Evolutionary conservation across 2,329 filamentous ascomycete genomes (phyloP).

Genomic region (Herpomyces periplanetae): DNA sequence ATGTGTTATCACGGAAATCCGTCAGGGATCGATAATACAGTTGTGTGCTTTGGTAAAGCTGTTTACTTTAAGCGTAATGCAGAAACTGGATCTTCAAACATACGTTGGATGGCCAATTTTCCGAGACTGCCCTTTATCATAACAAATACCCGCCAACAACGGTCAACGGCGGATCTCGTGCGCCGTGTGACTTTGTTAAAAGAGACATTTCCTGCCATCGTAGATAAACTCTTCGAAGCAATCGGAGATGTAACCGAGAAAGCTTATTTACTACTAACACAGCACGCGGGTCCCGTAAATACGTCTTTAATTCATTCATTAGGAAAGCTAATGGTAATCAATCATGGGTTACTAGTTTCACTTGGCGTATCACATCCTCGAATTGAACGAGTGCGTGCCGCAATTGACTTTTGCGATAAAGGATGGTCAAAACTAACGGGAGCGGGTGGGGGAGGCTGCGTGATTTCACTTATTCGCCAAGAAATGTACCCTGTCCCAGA

Average conservation of each 20-base stretch:
- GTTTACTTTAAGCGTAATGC: conserved; percentile 55
- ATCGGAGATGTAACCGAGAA: conserved; percentile 30
- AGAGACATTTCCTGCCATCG: conserved; percentile 28
- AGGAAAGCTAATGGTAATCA: conserved; percentile 62
- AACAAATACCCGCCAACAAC: conserved; percentile 53
- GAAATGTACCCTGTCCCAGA: too few species aligned
- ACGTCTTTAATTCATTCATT: conserved; percentile 25
- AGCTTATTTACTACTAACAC: conserved; percentile 14
- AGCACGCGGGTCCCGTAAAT: conserved; percentile 17
- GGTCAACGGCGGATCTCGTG: conserved; percentile 52
- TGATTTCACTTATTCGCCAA: too few species aligned
- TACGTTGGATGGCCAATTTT: conserved; percentile 43
- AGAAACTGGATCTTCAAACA: conserved; percentile 31
- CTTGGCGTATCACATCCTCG: conserved; percentile 79
- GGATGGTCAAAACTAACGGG: conserved; percentile 95
- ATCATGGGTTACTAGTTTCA: conserved; percentile 64
- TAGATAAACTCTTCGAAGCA: conserved; percentile 39
- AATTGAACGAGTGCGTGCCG: conserved; percentile 55
- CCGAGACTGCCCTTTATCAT: conserved; percentile 64
- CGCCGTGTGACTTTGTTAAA: conserved; percentile 41
- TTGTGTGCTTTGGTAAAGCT: conserved; percentile 65
- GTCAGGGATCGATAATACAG: conserved; percentile 85
- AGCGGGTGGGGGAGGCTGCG: conserved; percentile 74
- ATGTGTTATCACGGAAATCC: conserved; percentile 94
- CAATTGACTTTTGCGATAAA: conserved; percentile 54